Percentiles rank a stretch among this genome's conserved stretches.
phyloP scores from a whole-genome alignment of 805 yeast species.

The Lipomyces sp. region DNA sequence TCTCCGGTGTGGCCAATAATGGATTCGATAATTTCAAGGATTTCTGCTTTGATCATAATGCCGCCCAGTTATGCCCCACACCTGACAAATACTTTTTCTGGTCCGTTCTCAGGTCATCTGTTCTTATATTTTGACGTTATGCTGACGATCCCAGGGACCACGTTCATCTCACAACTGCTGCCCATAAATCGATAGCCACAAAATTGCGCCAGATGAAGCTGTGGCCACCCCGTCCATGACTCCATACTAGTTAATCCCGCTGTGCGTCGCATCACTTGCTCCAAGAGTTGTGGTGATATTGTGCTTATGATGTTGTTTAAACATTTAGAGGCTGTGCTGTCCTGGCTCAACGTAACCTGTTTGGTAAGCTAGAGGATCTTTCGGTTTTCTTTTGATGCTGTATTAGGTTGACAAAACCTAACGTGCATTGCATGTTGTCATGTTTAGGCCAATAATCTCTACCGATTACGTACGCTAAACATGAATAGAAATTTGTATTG shows the following conservation, averaged over 20 bases:
- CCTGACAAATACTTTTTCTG: constrained; percentile 29
- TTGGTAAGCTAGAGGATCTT: no score
- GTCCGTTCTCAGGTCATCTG: constrained; percentile 5
- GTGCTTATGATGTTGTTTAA: no score
- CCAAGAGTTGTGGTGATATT: no score
- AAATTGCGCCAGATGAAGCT: constrained; percentile 23
- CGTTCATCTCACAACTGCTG: constrained; percentile 33
- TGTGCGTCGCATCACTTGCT: background rate
- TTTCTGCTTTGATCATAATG: constrained; percentile 25
- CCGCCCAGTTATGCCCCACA: constrained; percentile 14
- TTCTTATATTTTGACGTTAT: background rate
- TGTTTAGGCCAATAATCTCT: no score
- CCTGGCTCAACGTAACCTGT: no score
- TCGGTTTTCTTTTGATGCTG: no score
- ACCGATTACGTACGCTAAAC: no score
- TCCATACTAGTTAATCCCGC: background rate
- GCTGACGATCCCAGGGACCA: constrained; percentile 25
- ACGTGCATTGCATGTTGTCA: no score
- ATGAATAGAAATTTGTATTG: no score
- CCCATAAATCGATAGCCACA: constrained; percentile 25
- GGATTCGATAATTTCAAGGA: constrained; percentile 16
- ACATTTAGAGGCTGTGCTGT: no score
- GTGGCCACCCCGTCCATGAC: constrained; percentile 30
- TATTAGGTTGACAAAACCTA: no score
- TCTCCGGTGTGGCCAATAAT: constrained; percentile 25